phyloP scores from a whole-genome alignment of 805 yeast genomes.

The Starmerella kuoi region DNA sequence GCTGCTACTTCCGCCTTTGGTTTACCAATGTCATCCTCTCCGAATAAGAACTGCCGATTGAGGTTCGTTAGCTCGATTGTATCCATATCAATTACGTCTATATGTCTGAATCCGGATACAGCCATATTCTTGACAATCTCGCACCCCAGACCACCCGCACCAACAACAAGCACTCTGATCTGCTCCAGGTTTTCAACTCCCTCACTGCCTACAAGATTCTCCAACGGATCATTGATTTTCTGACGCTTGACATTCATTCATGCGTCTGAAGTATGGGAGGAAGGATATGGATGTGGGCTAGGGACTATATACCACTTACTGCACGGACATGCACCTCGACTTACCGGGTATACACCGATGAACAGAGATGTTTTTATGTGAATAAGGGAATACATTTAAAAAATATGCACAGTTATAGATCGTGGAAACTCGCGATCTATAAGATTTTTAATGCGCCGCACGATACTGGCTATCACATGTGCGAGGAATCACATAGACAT shows the following conservation, averaged over 20 bases:
- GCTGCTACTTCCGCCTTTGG: conserved; percentile 53
- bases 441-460: too few relatives aligned
- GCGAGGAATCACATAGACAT: too few relatives aligned
- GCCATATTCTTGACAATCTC: conserved; percentile 65
- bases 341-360: too few relatives aligned
- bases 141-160: conserved; percentile 80
- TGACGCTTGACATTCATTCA: not conserved
- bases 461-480: too few relatives aligned
- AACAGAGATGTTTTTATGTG: too few relatives aligned
- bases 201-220: not conserved
- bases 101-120: conserved; percentile 50
- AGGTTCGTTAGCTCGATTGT: conserved; percentile 65
- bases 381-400: too few relatives aligned
- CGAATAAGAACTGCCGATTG: conserved; percentile 63
- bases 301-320: too few relatives aligned
- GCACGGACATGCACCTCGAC: too few relatives aligned
- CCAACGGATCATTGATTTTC: not conserved
- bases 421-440: too few relatives aligned
- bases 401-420: too few relatives aligned
- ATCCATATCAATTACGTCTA: conserved; percentile 71
- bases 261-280: too few relatives aligned
- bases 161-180: conserved; percentile 33
- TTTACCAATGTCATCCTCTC: conserved; percentile 48
- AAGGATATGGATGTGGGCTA: too few relatives aligned
- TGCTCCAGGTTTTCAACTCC: conserved; percentile 3